A percentile compares a stretch with the other conserved stretches of the same genome.
phyloP scores from a whole-genome alignment of 2,329 filamentous ascomycete species.

The Pestalotiopsis sp. region DNA sequence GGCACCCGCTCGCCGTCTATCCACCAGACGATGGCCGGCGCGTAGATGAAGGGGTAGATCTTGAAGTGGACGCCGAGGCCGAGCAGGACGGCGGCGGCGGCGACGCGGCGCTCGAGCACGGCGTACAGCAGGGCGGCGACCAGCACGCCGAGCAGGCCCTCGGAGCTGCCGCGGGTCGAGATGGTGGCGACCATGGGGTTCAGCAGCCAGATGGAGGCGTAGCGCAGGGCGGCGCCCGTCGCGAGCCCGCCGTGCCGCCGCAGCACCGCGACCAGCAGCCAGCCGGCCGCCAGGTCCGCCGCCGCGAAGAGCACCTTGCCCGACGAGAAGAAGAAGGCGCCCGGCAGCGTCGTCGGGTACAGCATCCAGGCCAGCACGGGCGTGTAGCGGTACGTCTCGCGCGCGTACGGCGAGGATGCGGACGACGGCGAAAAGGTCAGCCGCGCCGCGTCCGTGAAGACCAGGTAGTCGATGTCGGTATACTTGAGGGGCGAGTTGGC shows the following conservation, averaged over 20 bases:
- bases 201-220: conserved; percentile 86
- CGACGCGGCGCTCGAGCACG: conserved; percentile 63
- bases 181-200: conserved; percentile 99
- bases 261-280: conserved; percentile 47
- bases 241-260: conserved; percentile 46
- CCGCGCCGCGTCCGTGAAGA: conserved; percentile 93
- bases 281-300: conserved; percentile 84
- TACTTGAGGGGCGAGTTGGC: conserved; percentile 91
- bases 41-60: conserved; percentile 98
- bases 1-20: conserved; percentile 61
- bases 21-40: conserved; percentile 79
- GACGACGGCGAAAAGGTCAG: conserved; percentile 45
- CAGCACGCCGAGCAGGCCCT: conserved; percentile 84
- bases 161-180: conserved; percentile 90
- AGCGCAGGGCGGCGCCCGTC: conserved; percentile 65
- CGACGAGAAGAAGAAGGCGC: conserved; percentile 69
- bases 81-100: conserved; percentile 72
- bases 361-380: conserved; percentile 91
- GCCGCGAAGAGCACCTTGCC: conserved; percentile 86
- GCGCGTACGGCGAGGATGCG: conserved; percentile 71
- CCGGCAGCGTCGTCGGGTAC: conserved; percentile 66
- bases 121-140: conserved; percentile 86
- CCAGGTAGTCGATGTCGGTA: conserved; percentile 97
- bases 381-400: conserved; percentile 97
- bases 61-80: conserved; percentile 94